Evolutionary conservation across 2,329 filamentous ascomycete genomes (phyloP).

Genomic region (Trichoderma sp.): DNA sequence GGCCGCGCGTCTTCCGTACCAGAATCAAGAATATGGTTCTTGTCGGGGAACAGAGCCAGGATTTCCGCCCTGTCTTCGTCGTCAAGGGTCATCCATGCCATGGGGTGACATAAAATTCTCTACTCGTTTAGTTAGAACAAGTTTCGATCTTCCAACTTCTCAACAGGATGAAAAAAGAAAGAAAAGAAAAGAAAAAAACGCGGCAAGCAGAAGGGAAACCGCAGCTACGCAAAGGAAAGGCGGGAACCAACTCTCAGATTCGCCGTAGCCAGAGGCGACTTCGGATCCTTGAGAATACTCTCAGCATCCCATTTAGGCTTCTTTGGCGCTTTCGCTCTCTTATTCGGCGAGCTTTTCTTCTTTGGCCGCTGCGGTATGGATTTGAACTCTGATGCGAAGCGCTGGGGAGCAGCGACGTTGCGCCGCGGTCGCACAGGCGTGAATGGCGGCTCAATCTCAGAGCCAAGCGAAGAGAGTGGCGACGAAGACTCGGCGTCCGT

Average conservation of each 20-base stretch:
- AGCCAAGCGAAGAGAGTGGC: neutral
- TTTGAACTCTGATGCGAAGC: neutral
- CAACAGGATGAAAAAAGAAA: no score
- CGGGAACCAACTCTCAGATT: conserved; percentile 36
- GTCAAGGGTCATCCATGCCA: conserved; percentile 39
- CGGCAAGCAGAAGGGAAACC: neutral
- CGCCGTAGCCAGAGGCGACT: conserved; percentile 38
- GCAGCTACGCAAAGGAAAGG: neutral
- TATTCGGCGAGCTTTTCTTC: neutral
- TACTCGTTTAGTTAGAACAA: conserved; percentile 20
- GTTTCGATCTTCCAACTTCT: neutral
- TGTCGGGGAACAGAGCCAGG: conserved; percentile 38
- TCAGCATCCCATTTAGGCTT: conserved; percentile 38
- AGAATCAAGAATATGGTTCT: conserved; percentile 36
- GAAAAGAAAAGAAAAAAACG: no score
- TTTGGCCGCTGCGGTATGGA: conserved; percentile 5
- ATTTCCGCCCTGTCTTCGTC: conserved; percentile 36
- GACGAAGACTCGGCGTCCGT: neutral
- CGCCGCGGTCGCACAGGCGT: conserved; percentile 5
- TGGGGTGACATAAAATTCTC: conserved; percentile 37
- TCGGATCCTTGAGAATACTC: conserved; percentile 35
- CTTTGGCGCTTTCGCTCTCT: neutral
- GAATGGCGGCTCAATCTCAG: neutral
- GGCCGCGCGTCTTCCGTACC: conserved; percentile 39
- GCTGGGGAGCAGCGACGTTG: neutral